Evolutionary conservation across 106 monocot genomes (phyloP).

Genomic region (Apostasia shenzhenica): DNA sequence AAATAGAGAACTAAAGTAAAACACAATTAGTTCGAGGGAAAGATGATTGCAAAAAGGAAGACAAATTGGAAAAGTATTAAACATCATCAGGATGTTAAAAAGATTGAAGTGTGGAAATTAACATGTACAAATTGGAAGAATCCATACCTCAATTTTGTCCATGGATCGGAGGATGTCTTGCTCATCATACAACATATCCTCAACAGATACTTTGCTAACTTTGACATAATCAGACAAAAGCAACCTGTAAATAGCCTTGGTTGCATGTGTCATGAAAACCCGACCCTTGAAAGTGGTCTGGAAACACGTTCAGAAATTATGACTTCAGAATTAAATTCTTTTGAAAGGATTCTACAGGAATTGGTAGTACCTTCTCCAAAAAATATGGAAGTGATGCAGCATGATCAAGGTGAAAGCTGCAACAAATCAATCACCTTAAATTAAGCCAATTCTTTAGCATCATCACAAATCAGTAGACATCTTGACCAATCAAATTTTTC

Average conservation of each 20-base stretch:
- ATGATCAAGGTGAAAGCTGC: conserved; percentile 97
- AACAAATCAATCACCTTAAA: conserved; percentile 10
- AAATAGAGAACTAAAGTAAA: neutral
- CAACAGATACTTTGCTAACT: conserved; percentile 99
- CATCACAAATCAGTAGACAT: neutral
- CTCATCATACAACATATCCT: conserved; percentile 96
- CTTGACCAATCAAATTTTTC: neutral
- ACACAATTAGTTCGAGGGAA: neutral
- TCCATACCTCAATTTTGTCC: conserved; percentile 92
- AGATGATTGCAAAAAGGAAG: neutral
- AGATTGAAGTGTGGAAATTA: neutral
- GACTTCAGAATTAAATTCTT: neutral
- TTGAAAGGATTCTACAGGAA: neutral
- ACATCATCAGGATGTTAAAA: neutral
- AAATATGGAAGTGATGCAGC: conserved; percentile 97
- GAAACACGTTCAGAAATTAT: neutral
- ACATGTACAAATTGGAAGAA: neutral
- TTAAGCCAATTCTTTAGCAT: neutral
- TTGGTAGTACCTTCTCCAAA: conserved; percentile 68
- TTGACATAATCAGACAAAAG: conserved; percentile 95
- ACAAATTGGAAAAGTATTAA: neutral
- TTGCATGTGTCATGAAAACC: conserved; percentile 99
- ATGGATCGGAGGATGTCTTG: conserved; percentile 85
- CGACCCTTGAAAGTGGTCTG: conserved; percentile 90
- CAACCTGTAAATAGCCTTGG: conserved; percentile 89